Base-by-base conservation (phyloP, 805 yeast species). In the Saturnispora quitensis region DNA sequence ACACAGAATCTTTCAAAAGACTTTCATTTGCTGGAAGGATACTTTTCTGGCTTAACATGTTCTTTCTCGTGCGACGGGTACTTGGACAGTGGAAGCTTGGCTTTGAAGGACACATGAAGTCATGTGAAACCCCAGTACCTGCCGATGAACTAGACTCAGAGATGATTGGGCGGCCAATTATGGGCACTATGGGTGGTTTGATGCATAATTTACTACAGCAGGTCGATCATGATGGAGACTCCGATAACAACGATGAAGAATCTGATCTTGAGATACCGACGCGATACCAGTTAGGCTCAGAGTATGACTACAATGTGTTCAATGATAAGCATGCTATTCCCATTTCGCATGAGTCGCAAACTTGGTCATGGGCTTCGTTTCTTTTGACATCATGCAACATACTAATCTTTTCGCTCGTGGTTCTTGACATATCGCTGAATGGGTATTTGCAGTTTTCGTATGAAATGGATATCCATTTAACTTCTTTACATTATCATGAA, bases 51-150 rank as follows among this genome's bases (percentile, higher is more conserved):
- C 22, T 50, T 15, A 44, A 45, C 13, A 20, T 38, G 22, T 44
- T 50, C 27, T 40, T 50, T 8, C 17, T 50, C 0, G 38, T 24
- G 7, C 18, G 47, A 15, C 28, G 31, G 13, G 28, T 50, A 6
- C 45, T 50, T 18, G 45, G 45, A 12, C 31, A 35, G 38, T 50
- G 52, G 52, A 25, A 44, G 38, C 13, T 36, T n/a, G 40, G 40
- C 3, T 35, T 38, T 38, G 22, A 38, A 38, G 22, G 22, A 18
- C 42, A 38, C 17, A 18, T n/a, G 24, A 38, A 38, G 22, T 38
- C 42, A 5, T 20, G 7, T 2, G 24, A 38, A 5, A 3, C 24
- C 13, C 42, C 42, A 8, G 42, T 25, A n/a, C 42, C 28, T 9
- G 22, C 40, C 13, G 18, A 47, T 40, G 45, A 47, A 10, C 22